These are phyloP conservation scores for Pyrenochaeta sp. DNA, from an alignment of 2,329 filamentous ascomycete species.

Conservation along the genomic window DNA sequence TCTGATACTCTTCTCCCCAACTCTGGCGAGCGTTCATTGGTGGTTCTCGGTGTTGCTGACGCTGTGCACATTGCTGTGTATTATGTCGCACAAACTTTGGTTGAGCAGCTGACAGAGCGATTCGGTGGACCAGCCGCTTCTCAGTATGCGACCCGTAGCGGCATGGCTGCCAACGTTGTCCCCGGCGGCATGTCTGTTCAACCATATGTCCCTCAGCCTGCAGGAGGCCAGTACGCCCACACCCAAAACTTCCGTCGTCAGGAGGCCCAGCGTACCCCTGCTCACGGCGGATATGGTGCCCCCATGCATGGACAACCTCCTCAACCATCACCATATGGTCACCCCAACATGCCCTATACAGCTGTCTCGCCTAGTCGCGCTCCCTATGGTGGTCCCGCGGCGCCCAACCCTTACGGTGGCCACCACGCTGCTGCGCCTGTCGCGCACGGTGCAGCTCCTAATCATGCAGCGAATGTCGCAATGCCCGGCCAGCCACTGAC, in stretches of 20 bases:
- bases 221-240: conserved; percentile 91
- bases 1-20: conserved; percentile 94
- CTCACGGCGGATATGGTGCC: conserved; percentile 70
- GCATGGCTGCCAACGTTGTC: conserved; percentile 89
- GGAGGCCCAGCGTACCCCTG: conserved; percentile 74
- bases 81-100: conserved; percentile 96
- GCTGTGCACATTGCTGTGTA: conserved; percentile 99
- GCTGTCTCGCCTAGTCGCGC: conserved; percentile 72
- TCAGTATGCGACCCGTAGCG: conserved; percentile 95
- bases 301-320: conserved; percentile 73
- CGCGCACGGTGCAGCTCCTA: conserved; percentile 73
- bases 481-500: conserved; percentile 84
- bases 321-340: conserved; percentile 53
- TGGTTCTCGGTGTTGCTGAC: conserved; percentile 96
- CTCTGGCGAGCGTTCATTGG: conserved; percentile 95
- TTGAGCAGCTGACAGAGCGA: conserved; percentile 95
- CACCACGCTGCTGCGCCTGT: conserved; percentile 61
- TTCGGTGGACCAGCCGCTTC: conserved; percentile 96
- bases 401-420: conserved; percentile 73
- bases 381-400: conserved; percentile 80
- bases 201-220: conserved; percentile 94
- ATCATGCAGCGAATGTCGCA: conserved; percentile 65
- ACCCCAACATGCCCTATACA: conserved; percentile 81
- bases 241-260: conserved; percentile 84
- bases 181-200: conserved; percentile 99